phyloP scores from a whole-genome alignment of 1,139 yeast species.

The Hansenula anomala region DNA sequence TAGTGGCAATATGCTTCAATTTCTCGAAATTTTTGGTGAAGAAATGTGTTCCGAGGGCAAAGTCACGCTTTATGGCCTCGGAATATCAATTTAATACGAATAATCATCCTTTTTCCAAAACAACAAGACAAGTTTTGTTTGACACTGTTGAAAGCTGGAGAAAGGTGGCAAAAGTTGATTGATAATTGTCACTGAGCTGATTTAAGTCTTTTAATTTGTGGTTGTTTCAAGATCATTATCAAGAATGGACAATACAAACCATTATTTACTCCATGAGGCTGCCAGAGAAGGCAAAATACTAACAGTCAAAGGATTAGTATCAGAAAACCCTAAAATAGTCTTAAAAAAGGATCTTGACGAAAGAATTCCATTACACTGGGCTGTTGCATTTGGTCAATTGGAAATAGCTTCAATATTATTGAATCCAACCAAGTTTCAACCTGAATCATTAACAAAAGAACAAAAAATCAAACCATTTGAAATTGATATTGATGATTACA shows the following conservation, averaged over 20 bases:
- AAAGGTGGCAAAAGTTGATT: no score
- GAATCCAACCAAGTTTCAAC: slow-evolving; percentile 27
- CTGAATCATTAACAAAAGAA: slow-evolving; percentile 1
- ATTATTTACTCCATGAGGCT: slow-evolving; percentile 46
- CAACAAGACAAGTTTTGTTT: no score
- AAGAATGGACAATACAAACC: background rate
- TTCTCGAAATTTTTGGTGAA: background rate
- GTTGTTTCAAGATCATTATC: background rate
- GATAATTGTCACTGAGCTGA: no score
- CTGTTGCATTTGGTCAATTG: slow-evolving; percentile 58
- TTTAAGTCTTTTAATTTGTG: no score
- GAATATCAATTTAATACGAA: no score
- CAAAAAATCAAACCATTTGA: slow-evolving; percentile 21
- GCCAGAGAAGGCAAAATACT: slow-evolving; percentile 50
- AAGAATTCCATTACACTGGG: slow-evolving; percentile 88
- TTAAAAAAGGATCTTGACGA: slow-evolving; percentile 61
- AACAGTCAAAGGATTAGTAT: slow-evolving; percentile 43
- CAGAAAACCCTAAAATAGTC: slow-evolving; percentile 42
- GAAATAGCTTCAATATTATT: slow-evolving; percentile 51
- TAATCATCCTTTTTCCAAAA: no score
- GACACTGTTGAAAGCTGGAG: no score
- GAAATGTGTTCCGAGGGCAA: no score
- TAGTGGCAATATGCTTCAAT: slow-evolving; percentile 1
- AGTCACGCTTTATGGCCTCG: background rate
- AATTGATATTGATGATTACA: slow-evolving; percentile 60